Percentiles rank a stretch among this genome's conserved stretches.
phyloP scores from a whole-genome alignment of 2,329 filamentous ascomycete genomes.

The Zalaria sp. region DNA sequence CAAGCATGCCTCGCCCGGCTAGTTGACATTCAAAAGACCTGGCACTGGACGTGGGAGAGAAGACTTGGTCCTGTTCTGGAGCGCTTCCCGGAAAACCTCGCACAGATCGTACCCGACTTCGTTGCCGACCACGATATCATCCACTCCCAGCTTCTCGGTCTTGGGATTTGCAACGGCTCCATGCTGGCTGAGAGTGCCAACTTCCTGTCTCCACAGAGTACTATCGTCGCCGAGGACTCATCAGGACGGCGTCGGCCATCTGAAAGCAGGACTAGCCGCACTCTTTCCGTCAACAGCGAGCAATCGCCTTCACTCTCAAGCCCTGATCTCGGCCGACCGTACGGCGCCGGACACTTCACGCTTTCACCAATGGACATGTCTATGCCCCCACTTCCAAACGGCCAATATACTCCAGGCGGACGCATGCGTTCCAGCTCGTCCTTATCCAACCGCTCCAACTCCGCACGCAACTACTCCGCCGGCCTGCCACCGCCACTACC shows the following conservation, averaged over 20 bases:
- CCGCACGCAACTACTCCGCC: neutral
- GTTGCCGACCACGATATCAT: conserved; percentile 63
- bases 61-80: conserved; percentile 67
- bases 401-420: conserved; percentile 10
- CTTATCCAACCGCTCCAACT: conserved; percentile 37
- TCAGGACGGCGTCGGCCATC: conserved; percentile 4
- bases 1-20: conserved; percentile 73
- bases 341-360: neutral
- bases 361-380: conserved; percentile 39
- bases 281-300: conserved; percentile 8
- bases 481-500: neutral
- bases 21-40: conserved; percentile 67
- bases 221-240: conserved; percentile 19
- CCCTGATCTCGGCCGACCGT: conserved; percentile 3
- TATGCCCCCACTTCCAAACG: conserved; percentile 24
- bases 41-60: conserved; percentile 71
- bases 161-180: conserved; percentile 66
- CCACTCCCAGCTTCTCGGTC: conserved; percentile 54
- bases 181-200: conserved; percentile 45
- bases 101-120: conserved; percentile 66
- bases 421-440: conserved; percentile 44
- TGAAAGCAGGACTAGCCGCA: conserved; percentile 3
- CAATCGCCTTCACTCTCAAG: conserved; percentile 4
- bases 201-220: conserved; percentile 40
- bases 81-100: conserved; percentile 46